Evolutionary conservation across 306 rosid species (phyloP), one percentile per base, ranked within the genome.

Genomic region (Arachis stenosperma): DNA sequence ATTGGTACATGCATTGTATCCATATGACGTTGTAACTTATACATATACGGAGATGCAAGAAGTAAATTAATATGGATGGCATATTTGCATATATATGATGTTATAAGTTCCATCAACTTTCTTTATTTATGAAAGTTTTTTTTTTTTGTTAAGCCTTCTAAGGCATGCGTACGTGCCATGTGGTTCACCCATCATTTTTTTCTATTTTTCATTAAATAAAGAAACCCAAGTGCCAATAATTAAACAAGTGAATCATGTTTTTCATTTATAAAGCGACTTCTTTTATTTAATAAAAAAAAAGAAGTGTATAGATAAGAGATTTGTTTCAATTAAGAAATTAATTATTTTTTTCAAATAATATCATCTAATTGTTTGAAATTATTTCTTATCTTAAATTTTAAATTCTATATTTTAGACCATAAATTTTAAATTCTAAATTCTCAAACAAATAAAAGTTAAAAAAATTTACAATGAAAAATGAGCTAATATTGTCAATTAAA

Each of bases 151-250:
- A 48, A 83, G 56, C 52, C 58, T 56, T 55, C 4, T 15, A 46
- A 67, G 39, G 74, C 74, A 75, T 75, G 84, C 52, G 15, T 70
- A 78, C 61, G 70, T 70, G 78, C 76, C 70, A 75, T 75, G 48
- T 75, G 84, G 57, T 65, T 69, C 41, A 80, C 53, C 57, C 58
- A 67, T 43, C 50, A 33, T 33, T 2, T 33, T 33, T 33, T 33
- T 33, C 3, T 33, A 4, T 33, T 33, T 33, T 33, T 33, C 37
- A 14, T n/a, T 53, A 9, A 61, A 52, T 67, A 68, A 68, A 10
- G 3, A 30, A 50, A 54, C 8, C 68, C 27, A 9, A 43, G 37
- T 12, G 9, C 3, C 39, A 36, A 51, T 51, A 36, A 51, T 51
- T 51, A 70, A 83, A 65, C 11, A 79, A 70, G 52, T 53, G 29